Conservation (phyloP, 2,329 filamentous ascomycete species). For the Xenosphaeropsis pyriputrescens region DNA sequence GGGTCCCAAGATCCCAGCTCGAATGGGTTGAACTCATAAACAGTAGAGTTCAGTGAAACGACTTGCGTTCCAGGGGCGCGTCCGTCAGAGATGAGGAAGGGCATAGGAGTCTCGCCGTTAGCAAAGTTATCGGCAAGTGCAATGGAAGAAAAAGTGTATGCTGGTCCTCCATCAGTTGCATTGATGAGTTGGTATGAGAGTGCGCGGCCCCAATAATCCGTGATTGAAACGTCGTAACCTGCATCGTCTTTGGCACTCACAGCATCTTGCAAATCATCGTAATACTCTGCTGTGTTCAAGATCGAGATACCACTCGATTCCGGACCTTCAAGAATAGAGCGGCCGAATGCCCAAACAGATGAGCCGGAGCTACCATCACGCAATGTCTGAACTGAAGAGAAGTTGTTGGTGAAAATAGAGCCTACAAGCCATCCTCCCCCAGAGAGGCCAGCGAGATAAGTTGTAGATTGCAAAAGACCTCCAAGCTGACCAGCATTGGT, state of each 20-base stretch:
- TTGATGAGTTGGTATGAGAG: slow-evolving; percentile 80
- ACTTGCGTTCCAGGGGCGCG: slow-evolving; percentile 45
- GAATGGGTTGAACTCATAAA: slow-evolving; percentile 67
- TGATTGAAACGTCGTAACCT: slow-evolving; percentile 57
- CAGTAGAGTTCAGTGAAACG: slow-evolving; percentile 56
- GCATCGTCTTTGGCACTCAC: slow-evolving; percentile 48
- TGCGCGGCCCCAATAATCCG: slow-evolving; percentile 80
- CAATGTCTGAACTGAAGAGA: slow-evolving; percentile 49
- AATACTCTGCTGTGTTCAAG: slow-evolving; percentile 46
- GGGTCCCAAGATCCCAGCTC: slow-evolving; percentile 70
- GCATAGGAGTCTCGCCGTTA: slow-evolving; percentile 51
- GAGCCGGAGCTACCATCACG: slow-evolving; percentile 26
- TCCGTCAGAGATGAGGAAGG: slow-evolving; percentile 57
- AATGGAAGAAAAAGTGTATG: slow-evolving; percentile 74
- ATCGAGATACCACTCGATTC: slow-evolving; percentile 32
- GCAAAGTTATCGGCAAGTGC: slow-evolving; percentile 46
- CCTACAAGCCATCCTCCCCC: slow-evolving; percentile 77
- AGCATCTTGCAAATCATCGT: slow-evolving; percentile 36
- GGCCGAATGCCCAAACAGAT: slow-evolving; percentile 45
- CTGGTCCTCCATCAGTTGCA: slow-evolving; percentile 55
- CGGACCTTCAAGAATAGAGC: slow-evolving; percentile 46
- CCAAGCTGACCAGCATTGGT: slow-evolving; percentile 55
- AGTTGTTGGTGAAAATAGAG: slow-evolving; percentile 68
- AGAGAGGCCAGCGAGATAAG: slow-evolving; percentile 68
- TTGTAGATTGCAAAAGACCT: slow-evolving; percentile 66